A percentile compares a stretch with the other conserved stretches of the same genome.
Conservation (phyloP, 2,329 filamentous ascomycete species). For the Claviceps fusiformis region DNA sequence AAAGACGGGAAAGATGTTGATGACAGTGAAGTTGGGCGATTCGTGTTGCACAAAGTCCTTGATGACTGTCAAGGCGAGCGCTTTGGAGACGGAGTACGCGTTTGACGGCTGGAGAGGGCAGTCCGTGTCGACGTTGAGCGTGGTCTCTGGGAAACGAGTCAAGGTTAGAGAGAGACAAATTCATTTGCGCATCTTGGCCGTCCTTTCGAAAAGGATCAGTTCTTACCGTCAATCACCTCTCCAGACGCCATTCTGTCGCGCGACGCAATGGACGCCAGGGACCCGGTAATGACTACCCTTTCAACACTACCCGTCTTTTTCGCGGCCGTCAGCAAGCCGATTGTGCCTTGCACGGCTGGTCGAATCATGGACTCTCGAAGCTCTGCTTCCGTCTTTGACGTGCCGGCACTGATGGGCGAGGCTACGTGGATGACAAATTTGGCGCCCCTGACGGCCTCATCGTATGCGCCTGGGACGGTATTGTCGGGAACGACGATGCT, state of each 20-base stretch:
- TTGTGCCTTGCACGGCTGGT: constrained; percentile 22
- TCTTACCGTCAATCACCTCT: neutral
- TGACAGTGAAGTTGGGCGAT: constrained; percentile 21
- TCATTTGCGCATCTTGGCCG: no score
- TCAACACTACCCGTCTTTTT: constrained; percentile 19
- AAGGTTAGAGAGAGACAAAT: neutral
- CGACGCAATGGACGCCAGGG: constrained; percentile 13
- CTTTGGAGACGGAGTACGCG: constrained; percentile 24
- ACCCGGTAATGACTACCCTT: constrained; percentile 29
- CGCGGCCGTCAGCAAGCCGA: constrained; percentile 24
- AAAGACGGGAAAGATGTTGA: constrained; percentile 23
- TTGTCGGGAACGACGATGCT: constrained; percentile 24
- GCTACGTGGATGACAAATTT: constrained; percentile 23
- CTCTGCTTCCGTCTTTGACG: neutral
- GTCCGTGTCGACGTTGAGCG: neutral
- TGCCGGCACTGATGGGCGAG: constrained; percentile 9
- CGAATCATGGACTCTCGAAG: constrained; percentile 11
- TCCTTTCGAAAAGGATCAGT: fast-evolving
- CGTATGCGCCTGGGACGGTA: constrained; percentile 21
- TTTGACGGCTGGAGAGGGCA: constrained; percentile 19
- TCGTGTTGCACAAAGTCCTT: constrained; percentile 19
- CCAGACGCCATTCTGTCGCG: neutral
- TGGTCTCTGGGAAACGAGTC: neutral
- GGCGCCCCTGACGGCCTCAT: constrained; percentile 25
- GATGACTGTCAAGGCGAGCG: constrained; percentile 17